Evolutionary conservation across 1,284 basidiomycete species (phyloP), one percentile per base, ranked within the genome.

Genomic region (Rhodotorula sp.): DNA sequence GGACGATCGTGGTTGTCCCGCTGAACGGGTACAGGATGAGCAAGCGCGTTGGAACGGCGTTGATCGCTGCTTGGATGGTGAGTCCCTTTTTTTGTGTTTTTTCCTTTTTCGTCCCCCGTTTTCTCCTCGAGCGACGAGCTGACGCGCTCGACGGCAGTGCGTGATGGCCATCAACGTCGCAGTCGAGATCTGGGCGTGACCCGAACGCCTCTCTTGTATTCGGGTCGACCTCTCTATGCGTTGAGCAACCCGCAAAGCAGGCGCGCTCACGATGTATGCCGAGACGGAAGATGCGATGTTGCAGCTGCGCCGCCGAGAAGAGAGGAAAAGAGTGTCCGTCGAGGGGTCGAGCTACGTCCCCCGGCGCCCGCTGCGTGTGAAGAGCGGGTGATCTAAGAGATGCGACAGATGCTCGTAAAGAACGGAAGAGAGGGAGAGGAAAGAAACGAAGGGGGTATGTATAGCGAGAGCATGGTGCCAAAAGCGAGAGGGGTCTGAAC

Each of bases 1-100:
- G 85, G 24, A 97, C 92, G n/a, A 81, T 94, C 55, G 81, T 94
- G 58, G 86, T 89, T 71, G 91, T 97, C 0, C 94, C 94, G 1
- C 78, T 89, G 74, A 94, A 94, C 76, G 87, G 86, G 47, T 97
- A 90, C 78, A 83, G 87, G 76, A 85, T 97, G 54, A 88, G 89
- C 60, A 82, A 89, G 64, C 81, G 84, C 52, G 94, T 93, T 89
- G 94, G 93, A 0, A 75, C 88, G 16, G 84, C 88, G 71, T 83
- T 97, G 70, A 89, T 97, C 53, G 77, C 81, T 22, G 87, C 86
- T 8, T 98, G 97, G 78, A 77, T 84, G 1, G 68, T 70, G 26
- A 28, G 68, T 56, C 9, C 24, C 20, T 37, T 28, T 16, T 30
- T n/a, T 28, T 7, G 22, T 28, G 10, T 4, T 18, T 5, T 7